These are phyloP conservation scores for Paraglomus occultum DNA, from an alignment of 192 early-diverging fungal species.

Conservation along the genomic window DNA sequence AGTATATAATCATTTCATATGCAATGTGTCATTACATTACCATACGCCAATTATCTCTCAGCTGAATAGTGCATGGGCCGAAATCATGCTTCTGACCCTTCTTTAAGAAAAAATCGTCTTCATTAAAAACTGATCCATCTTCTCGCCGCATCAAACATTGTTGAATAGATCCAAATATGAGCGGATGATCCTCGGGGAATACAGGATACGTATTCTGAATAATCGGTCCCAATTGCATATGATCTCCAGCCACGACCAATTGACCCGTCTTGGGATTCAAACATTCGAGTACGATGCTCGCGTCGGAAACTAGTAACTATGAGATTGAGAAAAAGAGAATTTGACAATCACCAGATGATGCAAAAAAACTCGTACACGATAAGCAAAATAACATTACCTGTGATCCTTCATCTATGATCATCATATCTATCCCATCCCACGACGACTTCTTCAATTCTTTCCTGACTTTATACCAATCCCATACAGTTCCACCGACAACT, in stretches of 20 bases:
- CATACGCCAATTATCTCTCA: slow-evolving; percentile 56
- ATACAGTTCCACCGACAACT: slow-evolving; percentile 40
- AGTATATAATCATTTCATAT: not conserved
- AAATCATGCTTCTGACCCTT: slow-evolving; percentile 38
- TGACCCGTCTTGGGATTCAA: slow-evolving; percentile 35
- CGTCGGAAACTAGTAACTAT: slow-evolving; percentile 46
- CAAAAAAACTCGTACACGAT: slow-evolving; percentile 19
- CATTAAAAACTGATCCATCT: slow-evolving; percentile 27
- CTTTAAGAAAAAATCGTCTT: slow-evolving; percentile 30
- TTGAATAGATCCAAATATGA: slow-evolving; percentile 50
- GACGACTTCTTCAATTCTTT: slow-evolving; percentile 15
- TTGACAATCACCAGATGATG: slow-evolving; percentile 32
- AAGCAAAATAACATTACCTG: slow-evolving; percentile 30
- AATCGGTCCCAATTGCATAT: slow-evolving; percentile 53
- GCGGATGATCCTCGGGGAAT: slow-evolving; percentile 29
- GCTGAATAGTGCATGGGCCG: slow-evolving; percentile 48
- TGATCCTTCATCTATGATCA: slow-evolving; percentile 41
- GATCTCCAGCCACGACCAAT: slow-evolving; percentile 56
- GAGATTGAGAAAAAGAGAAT: slow-evolving; percentile 19
- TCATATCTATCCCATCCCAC: slow-evolving; percentile 30
- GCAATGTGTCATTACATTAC: slow-evolving; percentile 26
- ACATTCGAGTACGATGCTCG: slow-evolving; percentile 43
- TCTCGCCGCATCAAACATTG: slow-evolving; percentile 47
- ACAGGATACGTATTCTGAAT: slow-evolving; percentile 43
- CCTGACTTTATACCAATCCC: slow-evolving; percentile 41